Percentiles rank a stretch among this genome's conserved stretches.
Conservation (phyloP, 2,329 filamentous ascomycete species). For the Falciphora oryzae region DNA sequence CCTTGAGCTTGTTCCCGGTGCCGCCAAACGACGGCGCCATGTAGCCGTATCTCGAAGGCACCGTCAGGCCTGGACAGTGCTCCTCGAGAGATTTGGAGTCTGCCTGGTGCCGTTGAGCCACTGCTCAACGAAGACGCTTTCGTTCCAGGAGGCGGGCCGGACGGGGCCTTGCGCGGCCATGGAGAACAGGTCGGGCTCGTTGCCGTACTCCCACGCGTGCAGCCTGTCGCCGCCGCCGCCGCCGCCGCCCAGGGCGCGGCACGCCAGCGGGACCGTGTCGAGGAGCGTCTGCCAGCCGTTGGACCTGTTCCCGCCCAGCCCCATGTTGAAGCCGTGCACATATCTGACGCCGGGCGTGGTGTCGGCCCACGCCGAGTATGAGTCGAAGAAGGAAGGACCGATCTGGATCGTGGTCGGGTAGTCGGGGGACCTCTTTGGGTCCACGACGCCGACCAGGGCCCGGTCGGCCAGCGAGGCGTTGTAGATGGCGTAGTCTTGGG, state of each 20-base stretch:
- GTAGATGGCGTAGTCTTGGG: constrained; percentile 59
- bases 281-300: constrained; percentile 45
- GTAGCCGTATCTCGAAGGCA: constrained; percentile 37
- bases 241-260: too few relatives aligned
- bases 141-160: constrained; percentile 47
- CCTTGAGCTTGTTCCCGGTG: constrained; percentile 43
- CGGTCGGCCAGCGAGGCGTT: constrained; percentile 40
- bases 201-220: constrained; percentile 57
- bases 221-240: constrained; percentile 39
- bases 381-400: constrained; percentile 57
- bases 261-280: constrained; percentile 50
- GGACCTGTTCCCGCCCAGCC: constrained; percentile 44
- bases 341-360: constrained; percentile 42
- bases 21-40: constrained; percentile 55
- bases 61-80: constrained; percentile 44
- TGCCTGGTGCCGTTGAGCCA: constrained; percentile 50
- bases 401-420: constrained; percentile 57
- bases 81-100: constrained; percentile 39
- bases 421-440: constrained; percentile 44
- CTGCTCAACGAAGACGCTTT: constrained; percentile 48
- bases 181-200: constrained; percentile 56
- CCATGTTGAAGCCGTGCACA: constrained; percentile 57
- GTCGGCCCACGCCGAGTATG: constrained; percentile 45
- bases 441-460: constrained; percentile 47
- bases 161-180: constrained; percentile 38